Evolutionary conservation across 331 rosid species (phyloP), one percentile per base, ranked within the genome.

Genomic region (Saraca asoca): DNA sequence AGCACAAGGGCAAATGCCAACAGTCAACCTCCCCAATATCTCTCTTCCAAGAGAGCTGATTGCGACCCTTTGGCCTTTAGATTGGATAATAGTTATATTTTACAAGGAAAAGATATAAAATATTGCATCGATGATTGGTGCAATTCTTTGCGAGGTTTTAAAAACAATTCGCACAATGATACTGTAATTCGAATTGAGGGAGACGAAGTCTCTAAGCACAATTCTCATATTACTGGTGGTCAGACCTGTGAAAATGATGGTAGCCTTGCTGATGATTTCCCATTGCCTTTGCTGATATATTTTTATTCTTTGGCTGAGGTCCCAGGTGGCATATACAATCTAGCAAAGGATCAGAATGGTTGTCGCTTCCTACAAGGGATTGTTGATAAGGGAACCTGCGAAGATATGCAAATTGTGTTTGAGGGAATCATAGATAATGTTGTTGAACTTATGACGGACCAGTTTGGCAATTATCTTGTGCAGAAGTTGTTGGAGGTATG

Each of bases 401-500:
- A 76, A 33, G 84, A 81, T 33, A 69, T 78, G 54, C 58, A 79
- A 19, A 15, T 76, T 19, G 82, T 90, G 24, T 87, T 83, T 61
- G 65, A 74, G 12, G 82, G 80, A 11, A 69, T 87, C 19, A 69
- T 83, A 20, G 75, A 58, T 38, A 78, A 74, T 66, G 79, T 85
- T 59, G 82, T 74, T 37, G 90, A 87, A 13, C 92, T 90, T 34
- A 85, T 81, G 80, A 72, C 58, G 61, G 82, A 90, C 64, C 89
- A 88, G 8, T 85, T 87, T 51, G 96, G 92, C 12, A 90, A 90
- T 75, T 87, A 85, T 75, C 95, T 90, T 46, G 87, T 90, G 51
- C 96, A 90, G 75, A 90, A 83, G 81, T 46, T 90, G 61, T 63
- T 90, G 54, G 88, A 81, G 12, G 71, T 70, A 19, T 85, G 88